These are phyloP conservation scores for Colletotrichum tropicale DNA, from an alignment of 2,329 filamentous ascomycete genomes.

Conservation along the genomic window DNA sequence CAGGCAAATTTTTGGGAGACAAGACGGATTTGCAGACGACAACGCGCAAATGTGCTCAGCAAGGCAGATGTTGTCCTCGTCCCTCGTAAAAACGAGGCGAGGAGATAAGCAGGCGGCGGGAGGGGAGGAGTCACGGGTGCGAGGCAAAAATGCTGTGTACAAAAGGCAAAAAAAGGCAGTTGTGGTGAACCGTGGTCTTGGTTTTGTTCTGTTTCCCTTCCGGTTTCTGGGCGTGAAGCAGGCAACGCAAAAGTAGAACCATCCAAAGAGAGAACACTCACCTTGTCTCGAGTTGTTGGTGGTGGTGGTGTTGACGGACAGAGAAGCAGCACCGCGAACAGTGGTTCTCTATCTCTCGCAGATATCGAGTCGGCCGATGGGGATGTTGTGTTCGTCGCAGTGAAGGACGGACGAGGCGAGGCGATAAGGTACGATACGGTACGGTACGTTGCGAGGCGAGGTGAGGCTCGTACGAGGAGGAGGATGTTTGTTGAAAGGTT, in stretches of 20 bases:
- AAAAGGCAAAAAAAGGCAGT: slow-evolving; percentile 1
- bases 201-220: not conserved
- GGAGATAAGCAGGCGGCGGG: not conserved
- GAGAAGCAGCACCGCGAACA: slow-evolving; percentile 1
- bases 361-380: not conserved
- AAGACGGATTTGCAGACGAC: not conserved
- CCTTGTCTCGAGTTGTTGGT: not conserved
- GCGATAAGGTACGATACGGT: not conserved
- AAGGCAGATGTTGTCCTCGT: not conserved
- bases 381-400: not conserved
- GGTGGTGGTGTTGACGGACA: not conserved
- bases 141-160: slow-evolving; percentile 2
- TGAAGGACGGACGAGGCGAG: not conserved
- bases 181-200: not conserved
- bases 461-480: not conserved
- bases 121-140: slow-evolving; percentile 6
- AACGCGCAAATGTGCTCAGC: not conserved
- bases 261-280: slow-evolving; percentile 10
- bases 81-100: not conserved
- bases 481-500: not conserved
- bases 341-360: slow-evolving; percentile 1
- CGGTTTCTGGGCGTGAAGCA: not conserved
- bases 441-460: not conserved
- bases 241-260: not conserved
- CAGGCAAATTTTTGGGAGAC: not conserved